Conservation (phyloP, 2,329 filamentous ascomycete genomes). For the Aspergillus aculeatus region DNA sequence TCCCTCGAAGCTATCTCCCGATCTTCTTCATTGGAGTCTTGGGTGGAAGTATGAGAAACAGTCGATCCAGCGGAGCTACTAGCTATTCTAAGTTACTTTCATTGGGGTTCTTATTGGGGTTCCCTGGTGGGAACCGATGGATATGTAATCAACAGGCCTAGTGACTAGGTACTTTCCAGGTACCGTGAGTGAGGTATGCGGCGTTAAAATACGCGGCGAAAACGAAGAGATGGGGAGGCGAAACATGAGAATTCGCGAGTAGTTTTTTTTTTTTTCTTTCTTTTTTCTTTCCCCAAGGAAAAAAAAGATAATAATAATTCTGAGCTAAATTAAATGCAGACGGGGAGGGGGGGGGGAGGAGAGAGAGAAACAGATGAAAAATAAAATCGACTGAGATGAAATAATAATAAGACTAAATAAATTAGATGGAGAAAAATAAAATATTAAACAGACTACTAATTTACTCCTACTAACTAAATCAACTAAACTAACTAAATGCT, state of each 20-base stretch:
- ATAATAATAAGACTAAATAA: neutral
- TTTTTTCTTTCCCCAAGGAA: no score
- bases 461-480: neutral
- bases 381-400: neutral
- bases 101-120: neutral
- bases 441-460: neutral
- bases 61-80: neutral
- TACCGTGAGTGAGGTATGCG: slow-evolving; percentile 1
- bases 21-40: neutral
- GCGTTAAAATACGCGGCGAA: slow-evolving; percentile 5
- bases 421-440: slow-evolving; percentile 4
- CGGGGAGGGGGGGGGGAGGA: neutral
- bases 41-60: neutral
- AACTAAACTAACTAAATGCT: no score
- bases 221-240: neutral
- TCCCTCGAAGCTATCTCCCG: neutral
- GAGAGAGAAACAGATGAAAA: neutral
- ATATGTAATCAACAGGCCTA: neutral
- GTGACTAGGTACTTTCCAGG: slow-evolving; percentile 2
- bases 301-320: neutral
- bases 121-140: neutral
- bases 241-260: neutral
- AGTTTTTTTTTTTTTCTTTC: no score
- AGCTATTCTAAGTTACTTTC: neutral
- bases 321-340: neutral